Conservation (phyloP, 495 filamentous ascomycete species). For the Evernia prunastri region DNA sequence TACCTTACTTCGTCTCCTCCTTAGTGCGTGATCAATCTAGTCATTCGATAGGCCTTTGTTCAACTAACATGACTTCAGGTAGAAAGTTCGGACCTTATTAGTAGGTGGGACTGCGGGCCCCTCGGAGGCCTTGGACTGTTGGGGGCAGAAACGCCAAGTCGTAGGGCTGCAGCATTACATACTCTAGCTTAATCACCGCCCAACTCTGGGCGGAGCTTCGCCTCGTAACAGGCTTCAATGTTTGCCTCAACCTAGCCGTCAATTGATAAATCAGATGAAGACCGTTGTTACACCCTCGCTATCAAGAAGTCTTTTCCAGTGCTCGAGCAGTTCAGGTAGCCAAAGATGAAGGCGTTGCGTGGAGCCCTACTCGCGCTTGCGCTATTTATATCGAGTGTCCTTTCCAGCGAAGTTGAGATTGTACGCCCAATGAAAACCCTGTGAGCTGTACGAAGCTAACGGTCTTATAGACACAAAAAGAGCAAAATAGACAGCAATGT, state of each 20-base stretch:
- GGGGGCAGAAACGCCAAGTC: neutral
- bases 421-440: constrained; percentile 34
- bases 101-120: too few species aligned
- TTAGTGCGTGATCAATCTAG: too few species aligned
- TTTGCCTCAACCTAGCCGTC: neutral
- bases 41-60: too few species aligned
- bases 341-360: constrained; percentile 12
- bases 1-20: too few species aligned
- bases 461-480: constrained; percentile 56
- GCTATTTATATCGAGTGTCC: constrained; percentile 46
- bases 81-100: too few species aligned
- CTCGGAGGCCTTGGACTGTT: too few species aligned
- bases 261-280: neutral
- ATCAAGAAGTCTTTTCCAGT: neutral
- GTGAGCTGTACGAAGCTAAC: constrained; percentile 21
- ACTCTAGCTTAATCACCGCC: neutral
- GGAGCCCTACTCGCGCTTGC: constrained; percentile 36
- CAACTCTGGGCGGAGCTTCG: neutral
- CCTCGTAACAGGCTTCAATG: neutral
- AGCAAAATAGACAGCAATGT: constrained; percentile 77
- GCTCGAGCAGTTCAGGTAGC: neutral
- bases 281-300: neutral
- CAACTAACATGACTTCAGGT: too few species aligned
- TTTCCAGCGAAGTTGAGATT: constrained; percentile 58
- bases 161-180: neutral